Evolutionary conservation across 2,329 filamentous ascomycete genomes (phyloP).

Genomic region (Nigrograna mackinnonii): DNA sequence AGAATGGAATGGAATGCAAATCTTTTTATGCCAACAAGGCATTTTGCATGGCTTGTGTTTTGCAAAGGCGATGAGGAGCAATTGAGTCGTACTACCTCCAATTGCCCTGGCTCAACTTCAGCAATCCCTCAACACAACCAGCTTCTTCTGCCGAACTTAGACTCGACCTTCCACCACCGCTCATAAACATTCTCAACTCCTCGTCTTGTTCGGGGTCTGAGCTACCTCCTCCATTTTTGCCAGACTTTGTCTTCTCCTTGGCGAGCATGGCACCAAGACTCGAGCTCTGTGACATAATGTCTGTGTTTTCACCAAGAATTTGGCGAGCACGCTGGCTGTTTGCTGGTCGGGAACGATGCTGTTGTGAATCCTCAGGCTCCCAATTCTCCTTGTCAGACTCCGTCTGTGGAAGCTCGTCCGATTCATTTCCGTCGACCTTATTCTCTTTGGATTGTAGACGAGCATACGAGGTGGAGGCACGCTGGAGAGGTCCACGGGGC

Average conservation of each 20-base stretch:
- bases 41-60: too few species aligned
- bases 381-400: slow-evolving; percentile 98
- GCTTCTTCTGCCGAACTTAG: slow-evolving; percentile 64
- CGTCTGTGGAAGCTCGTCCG: slow-evolving; percentile 56
- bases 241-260: slow-evolving; percentile 29
- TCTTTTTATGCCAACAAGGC: too few species aligned
- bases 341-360: slow-evolving; percentile 23
- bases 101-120: slow-evolving; percentile 89
- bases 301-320: slow-evolving; percentile 52
- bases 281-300: slow-evolving; percentile 42
- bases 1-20: too few species aligned
- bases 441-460: slow-evolving; percentile 34
- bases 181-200: slow-evolving; percentile 77
- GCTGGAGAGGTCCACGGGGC: slow-evolving; percentile 33
- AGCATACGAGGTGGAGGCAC: slow-evolving; percentile 38
- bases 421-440: slow-evolving; percentile 37
- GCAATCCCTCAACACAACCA: slow-evolving; percentile 85
- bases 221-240: slow-evolving; percentile 18
- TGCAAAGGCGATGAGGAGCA: too few species aligned
- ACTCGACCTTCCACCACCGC: slow-evolving; percentile 63
- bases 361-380: slow-evolving; percentile 49
- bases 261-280: slow-evolving; percentile 42
- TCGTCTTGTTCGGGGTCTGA: slow-evolving; percentile 55
- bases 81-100: slow-evolving; percentile 59
- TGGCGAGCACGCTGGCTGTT: slow-evolving; percentile 39